phyloP scores from a whole-genome alignment of 2,329 filamentous ascomycete genomes.

The Pseudogymnoascus sp. region DNA sequence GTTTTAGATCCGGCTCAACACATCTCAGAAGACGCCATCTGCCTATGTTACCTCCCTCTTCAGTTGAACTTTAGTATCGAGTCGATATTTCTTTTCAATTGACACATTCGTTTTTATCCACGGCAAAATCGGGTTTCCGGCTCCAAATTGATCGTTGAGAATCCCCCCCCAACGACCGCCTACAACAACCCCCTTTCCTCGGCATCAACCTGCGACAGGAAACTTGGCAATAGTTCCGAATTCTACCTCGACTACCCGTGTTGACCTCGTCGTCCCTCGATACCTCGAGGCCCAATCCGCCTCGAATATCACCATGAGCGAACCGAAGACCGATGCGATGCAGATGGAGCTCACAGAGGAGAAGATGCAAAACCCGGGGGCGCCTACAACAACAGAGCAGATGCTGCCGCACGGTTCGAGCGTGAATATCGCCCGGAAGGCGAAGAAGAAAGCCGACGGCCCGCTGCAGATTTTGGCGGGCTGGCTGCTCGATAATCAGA shows the following conservation, averaged over 20 bases:
- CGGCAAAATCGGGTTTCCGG: not conserved
- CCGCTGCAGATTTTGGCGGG: not conserved
- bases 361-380: not conserved
- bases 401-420: not conserved
- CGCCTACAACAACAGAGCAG: not conserved
- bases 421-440: conserved; percentile 1
- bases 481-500: conserved; percentile 3
- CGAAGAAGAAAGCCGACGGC: not conserved
- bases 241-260: not conserved
- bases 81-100: not conserved
- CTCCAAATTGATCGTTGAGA: not conserved
- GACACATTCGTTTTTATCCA: conserved; percentile 3
- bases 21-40: conserved; percentile 7
- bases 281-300: not conserved
- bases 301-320: not conserved
- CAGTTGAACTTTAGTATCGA: not conserved
- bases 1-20: conserved; percentile 1
- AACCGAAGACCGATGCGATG: not conserved
- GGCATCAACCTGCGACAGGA: not conserved
- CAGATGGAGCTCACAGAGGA: not conserved
- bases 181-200: conserved; percentile 6
- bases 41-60: not conserved
- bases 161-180: not conserved
- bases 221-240: not conserved
- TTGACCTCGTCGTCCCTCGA: not conserved